Evolutionary conservation across 2,329 filamentous ascomycete genomes (phyloP).

Genomic region (Cladophialophora yegresii): DNA sequence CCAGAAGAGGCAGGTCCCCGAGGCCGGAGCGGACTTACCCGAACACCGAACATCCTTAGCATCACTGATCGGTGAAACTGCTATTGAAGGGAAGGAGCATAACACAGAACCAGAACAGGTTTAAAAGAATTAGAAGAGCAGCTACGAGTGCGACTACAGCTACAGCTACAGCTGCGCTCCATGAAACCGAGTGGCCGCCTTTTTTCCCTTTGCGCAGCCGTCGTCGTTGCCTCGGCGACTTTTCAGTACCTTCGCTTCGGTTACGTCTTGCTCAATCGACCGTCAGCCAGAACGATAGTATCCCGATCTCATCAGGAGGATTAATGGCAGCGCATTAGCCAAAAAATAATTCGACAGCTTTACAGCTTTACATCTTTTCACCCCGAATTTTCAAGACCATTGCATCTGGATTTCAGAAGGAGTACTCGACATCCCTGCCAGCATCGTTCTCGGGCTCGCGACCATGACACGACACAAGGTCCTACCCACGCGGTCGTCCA

Average conservation of each 20-base stretch:
- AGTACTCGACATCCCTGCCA: not conserved
- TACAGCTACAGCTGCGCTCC: not conserved
- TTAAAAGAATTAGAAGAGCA: not conserved
- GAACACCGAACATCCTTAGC: not conserved
- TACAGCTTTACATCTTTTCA: not conserved
- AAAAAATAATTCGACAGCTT: no score
- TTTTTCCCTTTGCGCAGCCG: constrained; percentile 20
- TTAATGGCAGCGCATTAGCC: not conserved
- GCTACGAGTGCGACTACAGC: not conserved
- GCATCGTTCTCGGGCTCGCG: not conserved
- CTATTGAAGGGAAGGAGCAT: not conserved
- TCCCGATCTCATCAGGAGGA: not conserved
- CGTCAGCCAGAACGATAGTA: not conserved
- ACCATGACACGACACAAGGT: constrained; percentile 27
- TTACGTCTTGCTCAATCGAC: not conserved
- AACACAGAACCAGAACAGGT: not conserved
- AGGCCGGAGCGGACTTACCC: not conserved
- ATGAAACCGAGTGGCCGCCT: constrained; percentile 6
- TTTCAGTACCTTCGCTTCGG: constrained; percentile 23
- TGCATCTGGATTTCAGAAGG: not conserved
- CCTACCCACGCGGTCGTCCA: not conserved
- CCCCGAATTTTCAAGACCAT: not conserved
- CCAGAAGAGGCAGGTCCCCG: not conserved
- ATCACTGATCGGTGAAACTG: not conserved
- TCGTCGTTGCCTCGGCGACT: constrained; percentile 19